Percentiles rank a stretch among this genome's conserved stretches.
Conservation (phyloP, 2,329 filamentous ascomycete genomes). For the Pseudogymnoascus sp. region DNA sequence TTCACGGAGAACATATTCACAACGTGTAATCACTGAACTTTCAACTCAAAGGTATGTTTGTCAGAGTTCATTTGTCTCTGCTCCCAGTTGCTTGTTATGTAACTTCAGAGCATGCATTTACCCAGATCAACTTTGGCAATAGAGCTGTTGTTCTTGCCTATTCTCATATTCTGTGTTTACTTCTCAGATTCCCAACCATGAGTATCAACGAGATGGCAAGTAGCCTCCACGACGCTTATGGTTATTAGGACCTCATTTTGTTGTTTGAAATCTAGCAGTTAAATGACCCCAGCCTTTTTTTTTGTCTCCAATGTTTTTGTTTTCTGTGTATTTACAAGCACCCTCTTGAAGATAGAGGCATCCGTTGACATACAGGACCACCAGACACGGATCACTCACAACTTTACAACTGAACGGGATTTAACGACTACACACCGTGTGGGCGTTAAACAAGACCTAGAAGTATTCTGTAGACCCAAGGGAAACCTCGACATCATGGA, state of each 20-base stretch:
- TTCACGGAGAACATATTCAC: not conserved
- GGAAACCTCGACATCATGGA: not conserved
- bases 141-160: not conserved
- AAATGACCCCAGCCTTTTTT: not conserved
- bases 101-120: not conserved
- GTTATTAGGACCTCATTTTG: not conserved
- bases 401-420: too few relatives aligned
- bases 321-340: not conserved
- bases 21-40: not conserved
- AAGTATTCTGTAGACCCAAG: not conserved
- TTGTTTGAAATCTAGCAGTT: not conserved
- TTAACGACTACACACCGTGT: not conserved
- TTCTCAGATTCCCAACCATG: not conserved
- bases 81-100: not conserved
- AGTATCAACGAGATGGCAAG: not conserved
- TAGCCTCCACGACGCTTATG: not conserved
- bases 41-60: not conserved
- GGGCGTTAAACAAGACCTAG: not conserved
- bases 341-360: not conserved
- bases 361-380: not conserved
- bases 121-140: not conserved
- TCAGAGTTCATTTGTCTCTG: not conserved
- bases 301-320: not conserved
- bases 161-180: conserved; percentile 5
- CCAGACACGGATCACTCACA: not conserved